Evolutionary conservation across 1,139 yeast genomes (phyloP), one percentile per base, ranked within the genome.

Genomic region (Candida buenavistaensis): DNA sequence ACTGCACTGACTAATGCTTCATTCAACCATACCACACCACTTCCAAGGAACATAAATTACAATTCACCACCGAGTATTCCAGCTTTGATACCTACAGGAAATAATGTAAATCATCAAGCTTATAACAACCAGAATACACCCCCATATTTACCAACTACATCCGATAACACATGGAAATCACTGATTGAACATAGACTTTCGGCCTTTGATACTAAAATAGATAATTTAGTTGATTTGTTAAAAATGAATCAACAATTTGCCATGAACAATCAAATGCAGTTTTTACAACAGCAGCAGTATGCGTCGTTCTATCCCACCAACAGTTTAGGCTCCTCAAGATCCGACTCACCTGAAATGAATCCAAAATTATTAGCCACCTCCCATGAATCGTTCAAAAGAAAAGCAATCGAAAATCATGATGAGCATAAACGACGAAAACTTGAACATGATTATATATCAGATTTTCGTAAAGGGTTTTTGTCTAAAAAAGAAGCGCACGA

Each of bases 131-230:
- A 23, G 6, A 4, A 11, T 9, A 14, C 11, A 9, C 22, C 23
- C 6, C 23, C 28, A 11, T 13, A 20, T n/a, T 21, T 24, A 21
- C 28, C 23, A 21, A 28, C 26, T n/a, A 5, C 37, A 15, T 20
- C 37, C 11, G 53, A 47, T 15, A 32, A 41, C 3, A 52, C 48
- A n/a, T 72, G 80, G 80, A 64, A 64, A 41, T 35, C 54, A 5
- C 59, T 58, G 29, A 69, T 75, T 45, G 82, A 76, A 38, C 54
- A 51, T 31, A 62, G 73, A 31, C 61, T 78, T 38, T 62, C 57
- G 33, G 55, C 64, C 1, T 70, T 78, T 40, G 81, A 75, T 35
- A 57, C 54, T 26, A 72, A 75, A 35, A 52, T 78, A 37, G 69
- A 67, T 51, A 64, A 62, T 49, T 51, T 72, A 36, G 68, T 68